Evolutionary conservation across 2,329 filamentous ascomycete species (phyloP).

Genomic region (Dissoconium aciculare): DNA sequence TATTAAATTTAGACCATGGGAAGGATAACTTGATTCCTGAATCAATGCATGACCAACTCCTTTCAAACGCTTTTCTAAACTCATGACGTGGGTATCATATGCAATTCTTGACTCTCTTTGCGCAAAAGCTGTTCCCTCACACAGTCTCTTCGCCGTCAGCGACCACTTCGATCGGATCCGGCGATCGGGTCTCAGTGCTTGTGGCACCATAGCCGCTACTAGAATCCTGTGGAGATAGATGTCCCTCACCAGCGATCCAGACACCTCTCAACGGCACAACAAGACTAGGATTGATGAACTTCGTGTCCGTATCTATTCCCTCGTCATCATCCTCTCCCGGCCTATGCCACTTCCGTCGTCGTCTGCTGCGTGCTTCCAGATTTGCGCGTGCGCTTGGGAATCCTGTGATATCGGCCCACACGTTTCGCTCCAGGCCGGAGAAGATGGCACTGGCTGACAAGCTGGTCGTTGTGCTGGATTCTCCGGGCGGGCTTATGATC

Average conservation of each 20-base stretch:
- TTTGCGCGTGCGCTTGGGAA: conserved; percentile 4
- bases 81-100: too few relatives aligned
- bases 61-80: too few relatives aligned
- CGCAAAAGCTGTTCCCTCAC: too few relatives aligned
- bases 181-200: too few relatives aligned
- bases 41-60: too few relatives aligned
- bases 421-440: conserved; percentile 28
- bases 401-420: conserved; percentile 18
- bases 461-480: conserved; percentile 14
- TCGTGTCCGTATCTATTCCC: conserved; percentile 52
- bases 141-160: too few relatives aligned
- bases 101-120: too few relatives aligned
- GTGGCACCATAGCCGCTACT: too few relatives aligned
- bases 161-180: too few relatives aligned
- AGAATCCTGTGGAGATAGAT: too few relatives aligned
- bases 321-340: conserved; percentile 58
- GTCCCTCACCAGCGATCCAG: conserved; percentile 19
- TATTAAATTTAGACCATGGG: too few relatives aligned
- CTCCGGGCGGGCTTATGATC: conserved; percentile 11
- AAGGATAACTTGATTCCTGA: too few relatives aligned
- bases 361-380: conserved; percentile 4
- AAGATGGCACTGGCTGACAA: conserved; percentile 15
- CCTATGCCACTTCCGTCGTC: conserved; percentile 22
- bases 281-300: conserved; percentile 65
- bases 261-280: conserved; percentile 35